Conservation (phyloP, 2,329 filamentous ascomycete species). For the Exophiala xenobiotica region DNA sequence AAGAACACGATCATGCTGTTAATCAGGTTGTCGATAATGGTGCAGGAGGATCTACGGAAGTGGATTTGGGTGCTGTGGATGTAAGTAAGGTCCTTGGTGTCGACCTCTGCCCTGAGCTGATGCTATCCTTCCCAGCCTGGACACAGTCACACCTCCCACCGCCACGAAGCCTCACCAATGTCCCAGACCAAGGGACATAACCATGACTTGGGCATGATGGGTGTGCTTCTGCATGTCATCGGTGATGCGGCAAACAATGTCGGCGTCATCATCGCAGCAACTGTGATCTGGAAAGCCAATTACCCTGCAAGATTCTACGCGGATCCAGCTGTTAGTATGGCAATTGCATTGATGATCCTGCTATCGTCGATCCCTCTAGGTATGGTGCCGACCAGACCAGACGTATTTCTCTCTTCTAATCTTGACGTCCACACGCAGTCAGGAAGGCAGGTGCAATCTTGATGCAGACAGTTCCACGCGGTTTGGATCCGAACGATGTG, state of each 20-base stretch:
- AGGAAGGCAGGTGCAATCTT: slow-evolving; percentile 64
- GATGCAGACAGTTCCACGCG: slow-evolving; percentile 63
- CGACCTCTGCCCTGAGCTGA: neutral
- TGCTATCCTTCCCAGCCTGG: neutral
- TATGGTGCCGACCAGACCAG: neutral
- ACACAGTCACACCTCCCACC: neutral
- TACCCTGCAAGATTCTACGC: neutral
- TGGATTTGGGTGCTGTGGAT: neutral
- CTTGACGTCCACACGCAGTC: slow-evolving; percentile 32
- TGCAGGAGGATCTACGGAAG: neutral
- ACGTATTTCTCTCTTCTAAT: neutral
- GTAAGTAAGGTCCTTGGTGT: neutral
- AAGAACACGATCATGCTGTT: neutral
- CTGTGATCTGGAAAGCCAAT: neutral
- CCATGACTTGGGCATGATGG: slow-evolving; percentile 65
- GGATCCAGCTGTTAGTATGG: slow-evolving; percentile 1
- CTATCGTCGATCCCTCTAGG: slow-evolving; percentile 60
- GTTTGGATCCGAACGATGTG: slow-evolving; percentile 61
- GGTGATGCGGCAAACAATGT: slow-evolving; percentile 50
- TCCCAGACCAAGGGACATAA: neutral
- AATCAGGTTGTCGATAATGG: neutral
- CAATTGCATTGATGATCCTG: slow-evolving; percentile 55
- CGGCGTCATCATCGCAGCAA: neutral
- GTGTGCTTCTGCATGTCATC: slow-evolving; percentile 47
- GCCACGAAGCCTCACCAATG: neutral